Evolutionary conservation across 2,329 filamentous ascomycete species (phyloP).

Genomic region (Neocucurbitaria cava): DNA sequence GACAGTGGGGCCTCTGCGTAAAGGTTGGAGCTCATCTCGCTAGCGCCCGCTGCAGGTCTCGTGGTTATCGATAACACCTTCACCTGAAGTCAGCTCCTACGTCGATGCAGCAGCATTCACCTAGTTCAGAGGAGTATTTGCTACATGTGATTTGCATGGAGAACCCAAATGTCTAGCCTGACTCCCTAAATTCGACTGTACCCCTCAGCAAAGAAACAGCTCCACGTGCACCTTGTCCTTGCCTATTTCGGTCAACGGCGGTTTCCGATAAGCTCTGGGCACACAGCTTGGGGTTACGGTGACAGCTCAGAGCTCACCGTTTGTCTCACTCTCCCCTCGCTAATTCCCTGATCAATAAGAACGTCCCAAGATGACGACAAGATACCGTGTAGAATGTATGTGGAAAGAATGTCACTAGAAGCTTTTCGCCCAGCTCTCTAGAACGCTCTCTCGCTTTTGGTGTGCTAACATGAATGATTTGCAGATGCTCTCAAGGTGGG

Average conservation of each 20-base stretch:
- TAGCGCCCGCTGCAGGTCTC: slow-evolving; percentile 1
- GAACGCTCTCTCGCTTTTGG: background rate
- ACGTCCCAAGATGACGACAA: slow-evolving; percentile 47
- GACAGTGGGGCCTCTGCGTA: slow-evolving; percentile 23
- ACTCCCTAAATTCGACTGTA: too few relatives aligned
- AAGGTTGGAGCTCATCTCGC: slow-evolving; percentile 18
- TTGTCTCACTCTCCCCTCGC: slow-evolving; percentile 8
- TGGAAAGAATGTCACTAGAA: slow-evolving; percentile 3
- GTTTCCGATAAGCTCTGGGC: slow-evolving; percentile 33
- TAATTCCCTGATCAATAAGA: slow-evolving; percentile 1
- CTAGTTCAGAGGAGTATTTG: background rate
- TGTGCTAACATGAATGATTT: slow-evolving; percentile 23
- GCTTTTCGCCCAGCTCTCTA: background rate
- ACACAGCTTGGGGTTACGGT: slow-evolving; percentile 23
- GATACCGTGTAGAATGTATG: slow-evolving; percentile 53
- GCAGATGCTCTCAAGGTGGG: slow-evolving; percentile 70
- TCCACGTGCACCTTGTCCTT: slow-evolving; percentile 27
- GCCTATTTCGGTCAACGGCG: slow-evolving; percentile 31
- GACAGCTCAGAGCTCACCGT: slow-evolving; percentile 19
- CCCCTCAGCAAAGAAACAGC: background rate
- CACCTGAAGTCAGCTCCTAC: background rate
- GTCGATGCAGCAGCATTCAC: background rate
- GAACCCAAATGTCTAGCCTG: too few relatives aligned
- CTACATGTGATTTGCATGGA: too few relatives aligned
- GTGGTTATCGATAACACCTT: background rate